Evolutionary conservation across 1,284 basidiomycete species (phyloP).

Genomic region (Malassezia brasiliensis): DNA sequence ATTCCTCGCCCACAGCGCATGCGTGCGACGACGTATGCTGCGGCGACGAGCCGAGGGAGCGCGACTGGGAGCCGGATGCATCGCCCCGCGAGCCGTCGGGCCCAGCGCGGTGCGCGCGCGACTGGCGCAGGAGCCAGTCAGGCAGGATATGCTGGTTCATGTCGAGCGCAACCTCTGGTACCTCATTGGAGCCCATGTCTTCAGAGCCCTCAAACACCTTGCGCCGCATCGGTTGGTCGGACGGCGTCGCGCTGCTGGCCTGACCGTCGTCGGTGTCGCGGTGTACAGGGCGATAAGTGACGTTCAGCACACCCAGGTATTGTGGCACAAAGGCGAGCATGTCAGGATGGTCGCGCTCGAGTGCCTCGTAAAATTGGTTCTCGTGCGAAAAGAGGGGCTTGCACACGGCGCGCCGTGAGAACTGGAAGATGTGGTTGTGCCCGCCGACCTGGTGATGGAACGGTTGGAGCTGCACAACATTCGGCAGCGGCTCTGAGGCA

Average conservation of each 20-base stretch:
- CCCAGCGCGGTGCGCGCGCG: neutral
- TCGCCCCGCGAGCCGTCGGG: too few species aligned
- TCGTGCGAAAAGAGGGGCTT: slow-evolving; percentile 96
- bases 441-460: slow-evolving; percentile 97
- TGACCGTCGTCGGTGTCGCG: neutral
- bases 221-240: slow-evolving; percentile 19
- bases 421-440: slow-evolving; percentile 93
- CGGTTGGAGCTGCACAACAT: slow-evolving; percentile 73
- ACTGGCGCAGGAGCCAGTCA: slow-evolving; percentile 62
- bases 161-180: slow-evolving; percentile 70
- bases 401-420: slow-evolving; percentile 93
- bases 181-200: slow-evolving; percentile 36
- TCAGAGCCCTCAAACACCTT: slow-evolving; percentile 44
- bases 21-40: neutral
- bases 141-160: slow-evolving; percentile 92
- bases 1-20: neutral
- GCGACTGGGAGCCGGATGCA: neutral
- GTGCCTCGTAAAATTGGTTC: slow-evolving; percentile 94
- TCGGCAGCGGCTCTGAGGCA: slow-evolving; percentile 20
- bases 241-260: neutral
- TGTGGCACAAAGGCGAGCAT: slow-evolving; percentile 86
- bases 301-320: slow-evolving; percentile 94
- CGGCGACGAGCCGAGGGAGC: neutral
- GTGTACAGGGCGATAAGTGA: slow-evolving; percentile 60
- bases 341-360: slow-evolving; percentile 82